These are phyloP conservation scores for Pichia nanzhaoensis DNA, from an alignment of 805 yeast species.

Conservation along the genomic window DNA sequence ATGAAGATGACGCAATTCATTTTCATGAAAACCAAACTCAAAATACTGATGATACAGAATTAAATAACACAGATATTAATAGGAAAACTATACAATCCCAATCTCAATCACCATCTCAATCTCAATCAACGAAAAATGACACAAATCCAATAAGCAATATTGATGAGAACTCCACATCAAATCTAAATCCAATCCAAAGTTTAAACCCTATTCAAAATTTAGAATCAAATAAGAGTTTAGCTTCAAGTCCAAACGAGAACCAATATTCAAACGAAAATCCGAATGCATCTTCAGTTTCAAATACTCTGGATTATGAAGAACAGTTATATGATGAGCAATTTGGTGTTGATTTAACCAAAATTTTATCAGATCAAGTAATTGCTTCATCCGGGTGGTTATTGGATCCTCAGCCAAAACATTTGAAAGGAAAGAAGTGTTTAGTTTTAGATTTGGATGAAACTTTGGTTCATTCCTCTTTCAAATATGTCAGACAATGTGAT, in stretches of 20 bases:
- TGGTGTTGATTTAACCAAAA: slow-evolving; percentile 48
- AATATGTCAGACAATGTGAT: slow-evolving; percentile 86
- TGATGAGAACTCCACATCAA: not conserved
- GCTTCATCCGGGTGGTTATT: slow-evolving; percentile 58
- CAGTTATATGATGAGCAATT: slow-evolving; percentile 19
- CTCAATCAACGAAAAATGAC: not conserved
- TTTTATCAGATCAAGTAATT: slow-evolving; percentile 68
- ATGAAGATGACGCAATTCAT: slow-evolving; percentile 26
- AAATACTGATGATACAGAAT: slow-evolving; percentile 12
- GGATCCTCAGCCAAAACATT: slow-evolving; percentile 42
- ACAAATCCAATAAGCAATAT: slow-evolving; percentile 3
- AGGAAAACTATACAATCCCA: no score
- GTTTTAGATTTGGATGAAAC: slow-evolving; percentile 94
- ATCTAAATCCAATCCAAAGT: slow-evolving; percentile 3
- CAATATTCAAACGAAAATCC: no score
- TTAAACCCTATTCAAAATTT: no score
- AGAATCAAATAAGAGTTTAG: no score
- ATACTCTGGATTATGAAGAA: slow-evolving; percentile 16
- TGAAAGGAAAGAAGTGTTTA: slow-evolving; percentile 71
- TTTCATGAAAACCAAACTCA: slow-evolving; percentile 13
- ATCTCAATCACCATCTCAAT: no score
- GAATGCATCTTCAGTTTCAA: not conserved
- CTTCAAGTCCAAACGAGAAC: no score
- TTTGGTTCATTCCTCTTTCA: slow-evolving; percentile 90
- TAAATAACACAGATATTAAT: not conserved